Base-by-base conservation (phyloP, 2,329 filamentous ascomycete genomes). In the Xylariaceae sp. region DNA sequence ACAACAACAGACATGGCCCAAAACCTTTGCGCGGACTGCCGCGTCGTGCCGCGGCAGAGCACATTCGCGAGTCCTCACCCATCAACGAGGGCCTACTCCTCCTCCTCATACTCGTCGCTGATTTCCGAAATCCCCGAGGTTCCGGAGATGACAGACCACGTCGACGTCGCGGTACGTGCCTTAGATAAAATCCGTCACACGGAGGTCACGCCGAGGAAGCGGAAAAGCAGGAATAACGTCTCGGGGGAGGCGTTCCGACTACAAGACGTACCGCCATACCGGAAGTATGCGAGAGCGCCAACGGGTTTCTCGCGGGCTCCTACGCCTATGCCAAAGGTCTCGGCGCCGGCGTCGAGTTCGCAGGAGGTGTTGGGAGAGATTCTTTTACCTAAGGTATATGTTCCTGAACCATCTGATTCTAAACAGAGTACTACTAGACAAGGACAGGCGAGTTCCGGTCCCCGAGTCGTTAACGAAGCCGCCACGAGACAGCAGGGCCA, bases 21-120 rank as follows among this genome's bases (percentile, higher is more conserved):
- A 13, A 68, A 69, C 44, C 59, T 69, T 1, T 69, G 68, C 61
- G 51, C 11, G 4, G 53, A 23, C 10, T 70, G 68, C 63, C 64
- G 61, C n/a, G 51, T 49, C 15, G 59, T 65, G 53, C 66, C 64
- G 41, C 65, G 66, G 1, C 56, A 61, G n/a, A 69, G 67, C 61
- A 61, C 63, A 8, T 69, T 67, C 61, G 59, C 59, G 3, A 10
- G 23, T 35, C 5, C 49, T 13, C 30, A n/a, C 17, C n/a, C 35
- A 9, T 13, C 34, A 0, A 11, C 13, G 1, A 15, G 18, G 10
- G 34, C 30, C 2, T 3, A 54, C 13, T 1, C 52, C 6, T 2
- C 41, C 30, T 37, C 17, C 23, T 49, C 49, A 6, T 39, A 15
- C 39, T 7, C 35, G 15, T 53, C 56, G 41, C 55, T 52, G 4